These are phyloP conservation scores for Serendipita sp. DNA, from an alignment of 768 basidiomycete genomes.

Conservation along the genomic window DNA sequence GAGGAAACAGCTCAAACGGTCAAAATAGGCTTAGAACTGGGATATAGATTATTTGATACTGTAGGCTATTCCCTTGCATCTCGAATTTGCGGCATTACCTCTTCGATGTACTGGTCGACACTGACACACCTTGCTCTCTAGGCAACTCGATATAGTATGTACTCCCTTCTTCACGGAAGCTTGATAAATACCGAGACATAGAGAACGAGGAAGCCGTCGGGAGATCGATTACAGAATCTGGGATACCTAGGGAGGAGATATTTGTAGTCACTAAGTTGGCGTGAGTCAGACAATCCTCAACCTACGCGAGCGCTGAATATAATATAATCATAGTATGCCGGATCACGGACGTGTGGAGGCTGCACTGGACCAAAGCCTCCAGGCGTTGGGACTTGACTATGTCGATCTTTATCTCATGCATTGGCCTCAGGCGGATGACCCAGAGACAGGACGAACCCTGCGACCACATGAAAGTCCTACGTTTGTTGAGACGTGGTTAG, in stretches of 20 bases:
- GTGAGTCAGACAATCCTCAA: conserved; percentile 7
- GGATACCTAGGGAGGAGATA: conserved; percentile 13
- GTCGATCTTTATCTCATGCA: conserved; percentile 34
- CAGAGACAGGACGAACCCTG: conserved; percentile 12
- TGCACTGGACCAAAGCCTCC: conserved; percentile 28
- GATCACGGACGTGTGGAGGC: conserved; percentile 25
- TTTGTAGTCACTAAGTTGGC: conserved; percentile 19
- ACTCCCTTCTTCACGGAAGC: conserved; percentile 31
- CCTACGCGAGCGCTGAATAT: background rate
- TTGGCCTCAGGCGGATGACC: conserved; percentile 21
- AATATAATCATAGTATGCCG: conserved; percentile 8
- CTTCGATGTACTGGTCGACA: too few relatives aligned
- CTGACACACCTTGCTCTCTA: conserved; percentile 29
- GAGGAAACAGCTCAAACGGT: conserved; percentile 28
- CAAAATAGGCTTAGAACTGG: conserved; percentile 23
- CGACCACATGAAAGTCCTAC: conserved; percentile 18
- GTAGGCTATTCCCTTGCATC: too few relatives aligned
- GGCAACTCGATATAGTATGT: conserved; percentile 15
- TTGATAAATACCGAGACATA: conserved; percentile 18
- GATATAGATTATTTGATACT: conserved; percentile 36
- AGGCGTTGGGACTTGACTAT: conserved; percentile 28
- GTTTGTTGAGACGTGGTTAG: conserved; percentile 23
- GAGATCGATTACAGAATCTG: conserved; percentile 25
- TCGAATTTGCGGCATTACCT: too few relatives aligned
- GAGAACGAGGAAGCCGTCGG: conserved; percentile 35